phyloP scores from a whole-genome alignment of 2,329 filamentous ascomycete genomes.

The Cladosporium austrohemisphaericum region DNA sequence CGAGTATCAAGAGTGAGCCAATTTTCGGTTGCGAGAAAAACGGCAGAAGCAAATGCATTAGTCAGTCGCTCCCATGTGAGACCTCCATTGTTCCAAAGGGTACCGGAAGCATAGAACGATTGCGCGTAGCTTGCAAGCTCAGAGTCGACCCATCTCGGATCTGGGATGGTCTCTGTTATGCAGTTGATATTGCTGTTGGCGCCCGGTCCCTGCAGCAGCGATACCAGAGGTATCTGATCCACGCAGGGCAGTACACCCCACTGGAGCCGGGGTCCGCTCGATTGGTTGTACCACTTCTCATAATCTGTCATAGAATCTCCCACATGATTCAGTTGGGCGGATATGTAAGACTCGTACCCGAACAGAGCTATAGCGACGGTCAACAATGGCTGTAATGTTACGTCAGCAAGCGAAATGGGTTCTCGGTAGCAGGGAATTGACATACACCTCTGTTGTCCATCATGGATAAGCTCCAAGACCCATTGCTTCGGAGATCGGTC shows the following conservation, averaged over 20 bases:
- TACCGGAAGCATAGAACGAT: neutral
- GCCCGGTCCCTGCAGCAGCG: neutral
- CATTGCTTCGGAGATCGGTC: neutral
- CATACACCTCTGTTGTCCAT: neutral
- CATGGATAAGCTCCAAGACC: neutral
- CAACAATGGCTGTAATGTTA: conserved; percentile 11
- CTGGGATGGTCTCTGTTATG: neutral
- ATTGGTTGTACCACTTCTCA: neutral
- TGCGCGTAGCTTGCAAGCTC: neutral
- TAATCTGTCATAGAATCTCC: neutral
- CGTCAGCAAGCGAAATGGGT: neutral
- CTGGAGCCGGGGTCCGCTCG: neutral
- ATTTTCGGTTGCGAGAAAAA: conserved; percentile 16
- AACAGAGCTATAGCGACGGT: conserved; percentile 1
- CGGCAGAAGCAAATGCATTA: conserved; percentile 18
- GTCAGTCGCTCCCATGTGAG: conserved; percentile 1
- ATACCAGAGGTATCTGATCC: neutral
- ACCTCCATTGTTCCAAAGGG: neutral
- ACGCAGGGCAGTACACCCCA: neutral
- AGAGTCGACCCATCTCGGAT: neutral
- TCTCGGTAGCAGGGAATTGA: neutral
- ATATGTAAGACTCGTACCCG: conserved; percentile 12
- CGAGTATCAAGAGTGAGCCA: neutral
- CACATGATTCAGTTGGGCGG: neutral
- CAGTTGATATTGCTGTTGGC: neutral